Percentiles rank a stretch among this genome's conserved stretches.
Conservation (phyloP, 2,329 filamentous ascomycete species). For the Ceratocystis cacaofunesta region DNA sequence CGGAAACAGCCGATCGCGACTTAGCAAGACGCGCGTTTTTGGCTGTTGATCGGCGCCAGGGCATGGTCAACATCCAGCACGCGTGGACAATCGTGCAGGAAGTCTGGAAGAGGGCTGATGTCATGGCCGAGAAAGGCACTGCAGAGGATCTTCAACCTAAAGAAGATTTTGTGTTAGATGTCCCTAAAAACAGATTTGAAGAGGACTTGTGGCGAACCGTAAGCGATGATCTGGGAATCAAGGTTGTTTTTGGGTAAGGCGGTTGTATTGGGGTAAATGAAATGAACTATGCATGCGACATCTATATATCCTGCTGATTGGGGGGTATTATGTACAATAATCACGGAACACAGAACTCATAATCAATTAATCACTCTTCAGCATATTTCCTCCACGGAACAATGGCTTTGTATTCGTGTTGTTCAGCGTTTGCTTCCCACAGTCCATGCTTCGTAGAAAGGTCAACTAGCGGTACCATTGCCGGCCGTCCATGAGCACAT, state of each 20-base stretch:
- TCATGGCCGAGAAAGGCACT: constrained; percentile 17
- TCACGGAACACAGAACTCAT: not conserved
- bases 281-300: not conserved
- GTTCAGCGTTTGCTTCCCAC: not conserved
- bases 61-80: constrained; percentile 49
- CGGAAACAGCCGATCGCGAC: constrained; percentile 33
- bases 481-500: constrained; percentile 64
- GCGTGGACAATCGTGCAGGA: constrained; percentile 47
- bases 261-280: too few species aligned
- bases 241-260: constrained; percentile 42
- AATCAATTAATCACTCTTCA: not conserved
- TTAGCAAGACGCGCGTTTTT: constrained; percentile 37
- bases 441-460: constrained; percentile 24
- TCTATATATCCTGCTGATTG: not conserved
- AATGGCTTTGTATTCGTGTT: not conserved
- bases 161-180: not conserved
- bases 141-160: not conserved
- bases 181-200: constrained; percentile 16
- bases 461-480: constrained; percentile 47
- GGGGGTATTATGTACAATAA: not conserved
- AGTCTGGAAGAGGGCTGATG: constrained; percentile 43
- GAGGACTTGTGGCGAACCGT: constrained; percentile 40
- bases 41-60: constrained; percentile 41
- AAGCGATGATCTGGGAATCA: constrained; percentile 43
- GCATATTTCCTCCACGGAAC: constrained; percentile 12